Evolutionary conservation across 2,329 filamentous ascomycete species (phyloP).

Genomic region (Cercospora nicotianae): DNA sequence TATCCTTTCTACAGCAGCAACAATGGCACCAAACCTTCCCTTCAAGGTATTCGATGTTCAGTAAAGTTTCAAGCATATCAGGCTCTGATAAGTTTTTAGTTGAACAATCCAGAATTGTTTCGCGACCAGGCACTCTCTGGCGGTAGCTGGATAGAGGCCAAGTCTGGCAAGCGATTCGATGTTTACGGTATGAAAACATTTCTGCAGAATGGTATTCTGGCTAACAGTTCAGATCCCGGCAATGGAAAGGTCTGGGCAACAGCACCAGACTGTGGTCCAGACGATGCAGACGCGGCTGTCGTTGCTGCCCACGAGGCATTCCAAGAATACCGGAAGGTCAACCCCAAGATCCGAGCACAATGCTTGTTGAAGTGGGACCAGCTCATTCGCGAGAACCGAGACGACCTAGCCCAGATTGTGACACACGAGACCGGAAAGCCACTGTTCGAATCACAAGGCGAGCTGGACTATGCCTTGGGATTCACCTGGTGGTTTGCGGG

Average conservation of each 20-base stretch:
- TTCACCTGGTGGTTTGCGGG: conserved; percentile 61
- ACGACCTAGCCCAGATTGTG: conserved; percentile 63
- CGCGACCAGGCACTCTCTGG: conserved; percentile 55
- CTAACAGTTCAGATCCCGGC: conserved; percentile 48
- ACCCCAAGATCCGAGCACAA: conserved; percentile 61
- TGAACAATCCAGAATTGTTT: conserved; percentile 57
- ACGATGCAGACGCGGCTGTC: conserved; percentile 63
- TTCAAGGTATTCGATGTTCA: conserved; percentile 43
- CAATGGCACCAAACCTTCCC: conserved; percentile 42
- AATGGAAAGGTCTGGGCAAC: conserved; percentile 52
- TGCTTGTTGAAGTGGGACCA: conserved; percentile 65
- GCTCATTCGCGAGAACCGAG: conserved; percentile 61
- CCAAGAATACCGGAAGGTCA: conserved; percentile 59
- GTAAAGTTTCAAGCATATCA: background rate
- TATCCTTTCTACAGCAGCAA: background rate
- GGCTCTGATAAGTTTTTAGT: conserved; percentile 36
- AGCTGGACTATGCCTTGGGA: conserved; percentile 55
- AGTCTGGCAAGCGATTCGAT: conserved; percentile 59
- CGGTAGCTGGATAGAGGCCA: conserved; percentile 57
- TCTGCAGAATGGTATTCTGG: too few relatives aligned
- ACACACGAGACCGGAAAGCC: conserved; percentile 61
- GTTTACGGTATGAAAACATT: conserved; percentile 48
- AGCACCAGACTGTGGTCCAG: conserved; percentile 50
- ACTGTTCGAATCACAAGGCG: conserved; percentile 52
- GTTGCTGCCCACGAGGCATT: conserved; percentile 62